Conservation (phyloP, 2,329 filamentous ascomycete species). For the Alternaria alternata region DNA sequence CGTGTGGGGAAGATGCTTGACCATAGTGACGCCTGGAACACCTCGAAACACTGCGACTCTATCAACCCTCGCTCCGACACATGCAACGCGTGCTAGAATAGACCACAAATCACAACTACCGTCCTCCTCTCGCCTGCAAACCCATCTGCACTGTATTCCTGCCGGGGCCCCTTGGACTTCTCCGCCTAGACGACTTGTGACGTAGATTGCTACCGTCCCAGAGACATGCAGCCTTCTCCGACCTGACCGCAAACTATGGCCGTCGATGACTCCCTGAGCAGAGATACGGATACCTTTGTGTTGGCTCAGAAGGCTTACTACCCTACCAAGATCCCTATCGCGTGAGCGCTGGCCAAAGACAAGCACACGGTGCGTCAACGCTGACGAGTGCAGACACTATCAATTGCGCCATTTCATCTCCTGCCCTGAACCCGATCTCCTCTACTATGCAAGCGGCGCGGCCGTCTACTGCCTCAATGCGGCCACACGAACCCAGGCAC, state of each 20-base stretch:
- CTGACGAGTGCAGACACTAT: constrained; percentile 70
- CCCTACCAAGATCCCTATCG: constrained; percentile 58
- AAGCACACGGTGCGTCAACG: not conserved
- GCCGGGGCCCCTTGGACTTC: not conserved
- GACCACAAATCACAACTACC: not conserved
- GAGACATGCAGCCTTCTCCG: constrained; percentile 40
- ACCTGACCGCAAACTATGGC: constrained; percentile 47
- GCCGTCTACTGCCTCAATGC: constrained; percentile 68
- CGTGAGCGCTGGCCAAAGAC: constrained; percentile 44
- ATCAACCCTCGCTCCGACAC: constrained; percentile 1
- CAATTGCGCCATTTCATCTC: constrained; percentile 91
- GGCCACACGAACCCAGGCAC: constrained; percentile 74
- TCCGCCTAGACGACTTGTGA: constrained; percentile 17
- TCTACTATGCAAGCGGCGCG: constrained; percentile 84
- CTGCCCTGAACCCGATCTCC: constrained; percentile 74
- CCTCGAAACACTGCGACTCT: constrained; percentile 15
- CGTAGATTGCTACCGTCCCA: constrained; percentile 21
- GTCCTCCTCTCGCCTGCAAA: not conserved
- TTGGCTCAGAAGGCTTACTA: constrained; percentile 57
- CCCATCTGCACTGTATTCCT: not conserved
- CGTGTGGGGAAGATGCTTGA: constrained; percentile 25
- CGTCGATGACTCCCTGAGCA: constrained; percentile 53
- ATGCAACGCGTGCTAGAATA: not conserved
- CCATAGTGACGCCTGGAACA: constrained; percentile 15
- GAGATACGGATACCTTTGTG: constrained; percentile 57